These are phyloP conservation scores for Cladosporium sp. DNA, from an alignment of 2,329 filamentous ascomycete species.

Conservation along the genomic window DNA sequence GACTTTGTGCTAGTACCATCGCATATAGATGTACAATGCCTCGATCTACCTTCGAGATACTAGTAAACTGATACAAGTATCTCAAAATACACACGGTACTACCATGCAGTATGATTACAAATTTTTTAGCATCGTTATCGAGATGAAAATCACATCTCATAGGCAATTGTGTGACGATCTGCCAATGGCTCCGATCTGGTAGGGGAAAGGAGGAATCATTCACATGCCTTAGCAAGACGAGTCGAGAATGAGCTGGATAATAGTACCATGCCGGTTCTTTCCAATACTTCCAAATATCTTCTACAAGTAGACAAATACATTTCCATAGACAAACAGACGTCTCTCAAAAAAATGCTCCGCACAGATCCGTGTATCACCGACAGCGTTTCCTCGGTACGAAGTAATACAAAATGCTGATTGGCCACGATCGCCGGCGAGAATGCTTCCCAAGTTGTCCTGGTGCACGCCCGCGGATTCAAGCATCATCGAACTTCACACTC, in stretches of 20 bases:
- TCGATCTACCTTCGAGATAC: not conserved
- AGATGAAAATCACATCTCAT: not conserved
- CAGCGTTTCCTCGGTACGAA: slow-evolving; percentile 1
- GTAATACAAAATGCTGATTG: slow-evolving; percentile 11
- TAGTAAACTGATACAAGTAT: not conserved
- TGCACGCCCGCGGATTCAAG: slow-evolving; percentile 5
- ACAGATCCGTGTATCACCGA: not conserved
- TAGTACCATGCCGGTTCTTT: not conserved
- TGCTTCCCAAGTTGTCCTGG: not conserved
- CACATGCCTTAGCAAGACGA: not conserved
- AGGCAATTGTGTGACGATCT: not conserved
- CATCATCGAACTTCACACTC: slow-evolving; percentile 22
- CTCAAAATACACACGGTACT: not conserved
- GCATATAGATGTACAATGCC: not conserved
- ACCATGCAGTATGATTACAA: not conserved
- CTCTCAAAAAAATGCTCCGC: not conserved
- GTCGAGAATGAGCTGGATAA: not conserved
- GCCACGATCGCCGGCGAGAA: slow-evolving; percentile 11
- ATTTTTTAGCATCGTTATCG: not conserved
- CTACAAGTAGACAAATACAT: not conserved
- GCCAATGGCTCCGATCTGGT: not conserved
- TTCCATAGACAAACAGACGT: not conserved
- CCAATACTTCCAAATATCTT: not conserved
- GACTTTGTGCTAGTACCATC: not conserved
- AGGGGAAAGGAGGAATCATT: not conserved